Base-by-base conservation (phyloP, 2,329 filamentous ascomycete species). In the Aureobasidium zeae region DNA sequence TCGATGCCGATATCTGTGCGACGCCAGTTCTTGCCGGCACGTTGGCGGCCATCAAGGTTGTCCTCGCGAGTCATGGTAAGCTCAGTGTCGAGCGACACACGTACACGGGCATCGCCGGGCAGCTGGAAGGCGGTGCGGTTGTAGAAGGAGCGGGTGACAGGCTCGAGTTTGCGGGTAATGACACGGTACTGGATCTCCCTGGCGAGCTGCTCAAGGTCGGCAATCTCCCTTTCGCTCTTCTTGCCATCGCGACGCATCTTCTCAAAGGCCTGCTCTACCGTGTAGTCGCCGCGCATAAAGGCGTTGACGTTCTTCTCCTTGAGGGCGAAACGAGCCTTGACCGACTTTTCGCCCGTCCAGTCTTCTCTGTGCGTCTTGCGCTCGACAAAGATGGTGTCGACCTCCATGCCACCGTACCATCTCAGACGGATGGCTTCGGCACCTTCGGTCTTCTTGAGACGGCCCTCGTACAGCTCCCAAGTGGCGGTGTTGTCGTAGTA, bases 271-370 rank as follows among this genome's bases (percentile, higher is more conserved):
- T 85, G 80, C 26, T 82, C 79, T 1, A 91, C 88, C 2, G 87
- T 85, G 58, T 94, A 73, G 55, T 87, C 79, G 44, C 91, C 91
- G 38, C 74, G 73, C 64, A 98, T 70, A 61, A 88, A 98, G 11
- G 86, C 75, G 58, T 96, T 96, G 58, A 98, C 83, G 50, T 95
- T 85, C 73, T 98, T 98, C 68, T 98, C 91, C 69, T 98, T 96
- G 51, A 91, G 73, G 7, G 84, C 75, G 59, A 98, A 98, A 31
- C 91, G 83, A 31, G 91, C 89, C 69, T 98, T 98, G 66, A 98
- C 91, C 2, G 89, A 96, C 68, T 96, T 94, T 63, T 98, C 91
- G 47, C 91, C 91, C 0, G 91, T 98, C 91, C 91, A 98, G 63
- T 98, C 91, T 64, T 98, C 91, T 28, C 91, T 82, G 68, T 98